Evolutionary conservation across 2,329 filamentous ascomycete species (phyloP).

Genomic region (Setomelanomma holmii): DNA sequence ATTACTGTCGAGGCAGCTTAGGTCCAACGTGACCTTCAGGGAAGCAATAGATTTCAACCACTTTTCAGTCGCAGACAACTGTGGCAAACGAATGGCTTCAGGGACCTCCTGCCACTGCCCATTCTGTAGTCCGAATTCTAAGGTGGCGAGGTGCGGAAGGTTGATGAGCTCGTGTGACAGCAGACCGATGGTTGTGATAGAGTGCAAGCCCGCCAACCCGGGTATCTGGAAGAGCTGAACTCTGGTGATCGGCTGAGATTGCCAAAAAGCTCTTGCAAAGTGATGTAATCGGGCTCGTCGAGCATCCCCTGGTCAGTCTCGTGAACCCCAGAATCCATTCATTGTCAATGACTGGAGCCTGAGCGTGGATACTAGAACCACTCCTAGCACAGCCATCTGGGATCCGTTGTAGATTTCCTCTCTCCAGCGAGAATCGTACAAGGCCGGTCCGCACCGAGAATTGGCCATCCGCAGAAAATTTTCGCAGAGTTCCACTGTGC

Average conservation of each 20-base stretch:
- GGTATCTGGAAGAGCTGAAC: background rate
- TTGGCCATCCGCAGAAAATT: background rate
- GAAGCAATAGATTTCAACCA: background rate
- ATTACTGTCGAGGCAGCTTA: background rate
- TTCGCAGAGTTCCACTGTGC: background rate
- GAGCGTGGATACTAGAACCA: background rate
- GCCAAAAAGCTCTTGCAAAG: background rate
- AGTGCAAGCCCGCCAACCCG: background rate
- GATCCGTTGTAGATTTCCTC: background rate
- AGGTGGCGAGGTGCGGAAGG: background rate
- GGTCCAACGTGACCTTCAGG: background rate
- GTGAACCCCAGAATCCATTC: background rate
- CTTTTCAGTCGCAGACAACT: background rate
- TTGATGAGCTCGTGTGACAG: background rate
- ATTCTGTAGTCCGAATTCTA: background rate
- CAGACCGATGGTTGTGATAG: background rate
- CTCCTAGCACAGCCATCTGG: background rate
- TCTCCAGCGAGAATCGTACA: background rate
- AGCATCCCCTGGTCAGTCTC: background rate
- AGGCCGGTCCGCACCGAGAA: background rate
- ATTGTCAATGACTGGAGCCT: background rate
- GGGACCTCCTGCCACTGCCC: background rate
- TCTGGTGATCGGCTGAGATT: background rate
- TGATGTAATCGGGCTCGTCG: background rate
- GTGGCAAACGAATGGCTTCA: background rate